phyloP scores from a whole-genome alignment of 192 early-diverging fungal genomes.

The Borealophlyctis nickersoniae region DNA sequence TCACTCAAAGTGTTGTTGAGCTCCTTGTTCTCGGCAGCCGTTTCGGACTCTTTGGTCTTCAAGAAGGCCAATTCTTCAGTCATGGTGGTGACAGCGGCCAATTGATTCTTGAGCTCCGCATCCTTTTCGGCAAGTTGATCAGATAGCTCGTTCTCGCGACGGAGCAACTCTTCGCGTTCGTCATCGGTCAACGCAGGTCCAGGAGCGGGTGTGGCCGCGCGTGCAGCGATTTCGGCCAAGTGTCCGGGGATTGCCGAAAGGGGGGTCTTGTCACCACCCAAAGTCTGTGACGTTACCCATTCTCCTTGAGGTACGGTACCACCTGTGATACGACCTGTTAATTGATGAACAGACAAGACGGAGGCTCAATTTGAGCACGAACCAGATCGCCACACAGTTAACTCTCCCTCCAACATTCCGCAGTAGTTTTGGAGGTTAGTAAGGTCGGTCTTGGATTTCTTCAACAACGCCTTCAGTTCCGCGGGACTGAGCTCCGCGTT shows the following conservation, averaged over 20 bases:
- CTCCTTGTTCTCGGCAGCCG: slow-evolving; percentile 61
- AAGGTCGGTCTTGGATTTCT: slow-evolving; percentile 80
- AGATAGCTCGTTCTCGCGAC: slow-evolving; percentile 92
- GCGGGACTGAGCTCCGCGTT: slow-evolving; percentile 93
- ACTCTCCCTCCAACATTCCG: slow-evolving; percentile 80
- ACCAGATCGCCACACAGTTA: slow-evolving; percentile 85
- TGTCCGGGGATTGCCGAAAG: slow-evolving; percentile 3
- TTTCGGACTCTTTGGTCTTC: slow-evolving; percentile 54
- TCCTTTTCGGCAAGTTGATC: slow-evolving; percentile 94
- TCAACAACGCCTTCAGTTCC: slow-evolving; percentile 93
- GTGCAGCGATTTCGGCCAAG: slow-evolving; percentile 29
- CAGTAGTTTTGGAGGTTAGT: slow-evolving; percentile 82
- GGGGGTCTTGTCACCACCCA: slow-evolving; percentile 13
- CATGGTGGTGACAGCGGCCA: slow-evolving; percentile 57
- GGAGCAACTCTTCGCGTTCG: slow-evolving; percentile 92
- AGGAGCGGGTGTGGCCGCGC: slow-evolving; percentile 74
- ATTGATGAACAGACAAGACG: background rate
- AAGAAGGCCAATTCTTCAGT: slow-evolving; percentile 71
- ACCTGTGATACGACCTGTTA: slow-evolving; percentile 9
- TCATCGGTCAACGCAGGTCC: slow-evolving; percentile 66
- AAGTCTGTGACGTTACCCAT: slow-evolving; percentile 31
- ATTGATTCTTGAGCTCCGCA: slow-evolving; percentile 63
- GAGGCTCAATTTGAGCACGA: background rate
- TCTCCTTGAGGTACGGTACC: slow-evolving; percentile 34
- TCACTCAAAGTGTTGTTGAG: slow-evolving; percentile 70